Evolutionary conservation across 179 eudicot genomes (phyloP).

Genomic region (Vitellaria paradoxa): DNA sequence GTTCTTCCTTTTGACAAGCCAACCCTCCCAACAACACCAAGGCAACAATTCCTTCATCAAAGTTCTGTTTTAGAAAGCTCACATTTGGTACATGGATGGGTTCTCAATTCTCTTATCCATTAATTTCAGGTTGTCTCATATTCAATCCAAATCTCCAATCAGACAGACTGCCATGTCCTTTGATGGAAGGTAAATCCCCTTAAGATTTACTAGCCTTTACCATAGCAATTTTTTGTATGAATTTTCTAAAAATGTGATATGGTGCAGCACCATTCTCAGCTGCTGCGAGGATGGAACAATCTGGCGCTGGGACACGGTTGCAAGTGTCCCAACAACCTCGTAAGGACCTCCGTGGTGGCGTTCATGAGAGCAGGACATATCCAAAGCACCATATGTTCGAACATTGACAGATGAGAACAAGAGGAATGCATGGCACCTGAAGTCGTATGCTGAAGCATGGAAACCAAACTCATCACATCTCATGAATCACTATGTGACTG

Average conservation of each 20-base stretch:
- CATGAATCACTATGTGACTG: too few relatives aligned
- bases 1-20: not conserved
- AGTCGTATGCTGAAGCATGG: too few relatives aligned
- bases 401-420: too few relatives aligned
- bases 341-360: slow-evolving; percentile 9
- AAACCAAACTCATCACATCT: too few relatives aligned
- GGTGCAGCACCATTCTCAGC: slow-evolving; percentile 79
- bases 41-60: not conserved
- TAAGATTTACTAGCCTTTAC: too few relatives aligned
- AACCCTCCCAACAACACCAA: not conserved
- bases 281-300: slow-evolving; percentile 97
- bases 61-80: not conserved
- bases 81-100: not conserved
- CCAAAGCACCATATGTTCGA: too few relatives aligned
- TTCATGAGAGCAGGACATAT: too few relatives aligned
- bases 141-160: slow-evolving; percentile 83
- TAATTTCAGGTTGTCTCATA: slow-evolving; percentile 66
- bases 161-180: slow-evolving; percentile 97
- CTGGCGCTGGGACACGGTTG: slow-evolving; percentile 93
- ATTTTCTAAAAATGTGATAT: not conserved
- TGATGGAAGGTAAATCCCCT: slow-evolving; percentile 78
- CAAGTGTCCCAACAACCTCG: slow-evolving; percentile 25
- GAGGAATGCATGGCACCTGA: too few relatives aligned
- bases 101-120: not conserved
- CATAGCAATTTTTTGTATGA: not conserved